Base-by-base conservation (phyloP, 805 yeast genomes). In the Wickerhamomyces subpelliculosus region DNA sequence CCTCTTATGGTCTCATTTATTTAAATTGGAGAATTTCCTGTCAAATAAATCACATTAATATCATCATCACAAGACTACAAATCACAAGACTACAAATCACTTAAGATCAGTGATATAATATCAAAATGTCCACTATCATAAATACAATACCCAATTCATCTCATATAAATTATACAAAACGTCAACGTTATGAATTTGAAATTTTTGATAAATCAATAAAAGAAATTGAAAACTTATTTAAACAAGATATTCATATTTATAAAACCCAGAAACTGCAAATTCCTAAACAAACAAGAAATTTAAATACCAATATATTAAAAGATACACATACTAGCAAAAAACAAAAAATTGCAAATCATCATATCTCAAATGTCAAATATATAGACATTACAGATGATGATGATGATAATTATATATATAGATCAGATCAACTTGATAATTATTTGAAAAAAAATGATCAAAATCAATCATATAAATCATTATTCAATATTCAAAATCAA, bases 101-200 rank as follows among this genome's bases (percentile, higher is more conserved):
- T 10, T n/a, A n/a, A n/a, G 10, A 22, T 22, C 10, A 8, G 10
- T 22, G 10, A 22, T 8, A 22, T 22, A 22, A 10, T 8, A 8
- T 5, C 10, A 29, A 4, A 3, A 29, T 29, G 32, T 29, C 32
- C 4, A 19, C 22, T 12, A 16, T 29, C 7, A 18, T 29, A 9
- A 29, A 29, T 5, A 29, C 32, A 6, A 17, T 29, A 18, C 32
- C 32, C 32, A 29, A 29, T n/a, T n/a, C n/a, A n/a, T n/a, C n/a
- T 10, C 14, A 13, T 8, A 16, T 22, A 12, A 8, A 14, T 13
- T 27, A 34, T 19, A 10, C 36, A 7, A 48, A 14, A 62, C 63
- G 41, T 19, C 29, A 34, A 12, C 34, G 34, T 9, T 26, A 26
- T 21, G 41, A 36, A 13, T 34, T 29, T 23, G 30, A 35, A n/a